phyloP scores from a whole-genome alignment of 352 stramenopile species.

The Pythium guiyangense region DNA sequence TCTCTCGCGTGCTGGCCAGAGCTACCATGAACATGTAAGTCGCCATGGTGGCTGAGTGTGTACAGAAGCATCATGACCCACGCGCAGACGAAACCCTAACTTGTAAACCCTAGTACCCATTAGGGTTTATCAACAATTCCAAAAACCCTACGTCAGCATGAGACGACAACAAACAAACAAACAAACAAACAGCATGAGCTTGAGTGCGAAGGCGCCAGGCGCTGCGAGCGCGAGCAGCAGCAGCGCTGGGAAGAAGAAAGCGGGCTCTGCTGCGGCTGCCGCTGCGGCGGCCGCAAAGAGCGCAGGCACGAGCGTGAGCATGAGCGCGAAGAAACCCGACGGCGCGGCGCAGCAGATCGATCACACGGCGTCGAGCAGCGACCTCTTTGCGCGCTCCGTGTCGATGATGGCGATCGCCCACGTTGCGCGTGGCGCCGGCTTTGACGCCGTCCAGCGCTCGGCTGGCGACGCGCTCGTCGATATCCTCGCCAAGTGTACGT shows the following conservation, averaged over 20 bases:
- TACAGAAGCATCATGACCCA: no score
- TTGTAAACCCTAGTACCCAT: no score
- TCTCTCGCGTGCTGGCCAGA: no score
- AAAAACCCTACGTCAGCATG: no score
- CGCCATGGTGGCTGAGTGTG: no score
- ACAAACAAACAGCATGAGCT: neutral
- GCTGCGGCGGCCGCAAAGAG: slow-evolving; percentile 2
- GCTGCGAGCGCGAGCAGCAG: neutral
- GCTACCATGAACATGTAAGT: no score
- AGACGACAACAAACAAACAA: no score
- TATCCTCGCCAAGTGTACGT: slow-evolving; percentile 45
- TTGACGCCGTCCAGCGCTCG: slow-evolving; percentile 47
- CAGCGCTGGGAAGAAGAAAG: slow-evolving; percentile 23
- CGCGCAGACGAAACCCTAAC: no score
- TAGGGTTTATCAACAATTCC: no score
- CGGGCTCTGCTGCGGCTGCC: slow-evolving; percentile 2
- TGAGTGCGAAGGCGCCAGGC: neutral
- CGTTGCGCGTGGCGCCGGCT: slow-evolving; percentile 42
- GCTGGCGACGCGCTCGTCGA: slow-evolving; percentile 45
- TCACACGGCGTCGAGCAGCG: slow-evolving; percentile 26
- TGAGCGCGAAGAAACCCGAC: slow-evolving; percentile 25
- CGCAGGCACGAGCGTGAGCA: slow-evolving; percentile 38
- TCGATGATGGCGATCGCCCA: slow-evolving; percentile 48
- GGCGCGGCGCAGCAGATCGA: slow-evolving; percentile 15
- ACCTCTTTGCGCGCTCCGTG: slow-evolving; percentile 45